A percentile compares a stretch with the other conserved stretches of the same genome.
Conservation (phyloP, 2,329 filamentous ascomycete genomes). For the Penicillium sclerotigenum region DNA sequence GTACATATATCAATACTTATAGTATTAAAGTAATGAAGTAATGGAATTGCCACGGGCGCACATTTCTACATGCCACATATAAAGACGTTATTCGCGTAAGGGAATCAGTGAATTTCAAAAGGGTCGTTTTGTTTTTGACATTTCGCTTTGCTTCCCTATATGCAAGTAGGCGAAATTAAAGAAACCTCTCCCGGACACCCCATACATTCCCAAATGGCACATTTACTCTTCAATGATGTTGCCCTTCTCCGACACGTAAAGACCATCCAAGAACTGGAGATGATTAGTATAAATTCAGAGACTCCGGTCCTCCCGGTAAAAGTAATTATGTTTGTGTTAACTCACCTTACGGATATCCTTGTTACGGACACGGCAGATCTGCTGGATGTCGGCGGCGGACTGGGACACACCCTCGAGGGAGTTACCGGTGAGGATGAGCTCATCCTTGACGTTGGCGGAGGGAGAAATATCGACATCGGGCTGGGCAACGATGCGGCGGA, state of each 20-base stretch:
- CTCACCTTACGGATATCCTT: constrained; percentile 99
- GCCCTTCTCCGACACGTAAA: constrained; percentile 98
- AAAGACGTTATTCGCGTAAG: constrained; percentile 24
- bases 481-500: constrained; percentile 86
- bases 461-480: constrained; percentile 84
- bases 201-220: constrained; percentile 33
- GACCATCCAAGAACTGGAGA: constrained; percentile 91
- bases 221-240: constrained; percentile 71
- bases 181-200: constrained; percentile 39
- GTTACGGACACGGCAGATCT: constrained; percentile 99
- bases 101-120: constrained; percentile 27
- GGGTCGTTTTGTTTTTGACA: constrained; percentile 35
- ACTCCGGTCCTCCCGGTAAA: background rate
- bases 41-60: constrained; percentile 9
- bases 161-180: constrained; percentile 42
- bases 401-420: constrained; percentile 96
- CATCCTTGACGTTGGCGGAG: constrained; percentile 94
- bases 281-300: constrained; percentile 6
- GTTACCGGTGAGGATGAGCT: constrained; percentile 91
- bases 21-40: constrained; percentile 1
- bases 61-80: constrained; percentile 33
- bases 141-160: constrained; percentile 41
- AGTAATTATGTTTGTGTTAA: background rate
- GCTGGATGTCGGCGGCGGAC: constrained; percentile 98
- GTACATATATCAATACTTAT: background rate